Evolutionary conservation across 768 basidiomycete genomes (phyloP), one percentile per base, ranked within the genome.

Genomic region (Xerocomus potaroensis): DNA sequence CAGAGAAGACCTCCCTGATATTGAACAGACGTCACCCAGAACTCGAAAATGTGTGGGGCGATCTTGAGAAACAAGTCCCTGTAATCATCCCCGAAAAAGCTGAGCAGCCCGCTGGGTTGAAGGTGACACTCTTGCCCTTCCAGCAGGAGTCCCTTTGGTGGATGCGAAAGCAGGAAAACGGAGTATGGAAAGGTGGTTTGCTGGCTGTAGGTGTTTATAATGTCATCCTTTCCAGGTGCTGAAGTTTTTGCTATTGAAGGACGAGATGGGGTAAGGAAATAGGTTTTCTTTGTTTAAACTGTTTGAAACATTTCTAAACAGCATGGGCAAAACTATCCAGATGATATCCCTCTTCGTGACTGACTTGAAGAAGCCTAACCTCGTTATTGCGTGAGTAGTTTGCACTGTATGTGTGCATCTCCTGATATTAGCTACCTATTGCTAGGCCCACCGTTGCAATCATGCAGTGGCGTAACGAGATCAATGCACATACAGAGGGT

Each of bases 251-350:
- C 8, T 1, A 2, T 48, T 16, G 15, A 53, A 88, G 86, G 89
- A 92, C 55, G 90, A 92, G 67, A 92, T 92, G 90, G 92, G 91
- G 90, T 83, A 74, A 66, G 77, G 57, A 31, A 22, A 31, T 14
- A 8, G 12, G 10, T 18, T 2, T 35, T 24, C 27, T 46, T 31
- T 24, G 7, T 45, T 9, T 41, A 35, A 42, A 22, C 23, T 43
- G 8, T 30, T 47, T 46, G 38, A 55, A 46, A 41, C 47, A 50
- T 18, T 54, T 52, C 50, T 21, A 7, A 34, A 14, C 53, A 86
- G 87, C 16, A 91, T 93, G 90, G 88, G 87, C 12, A 92, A 93
- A 68, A 99, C 95, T 0, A 98, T 99, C 49, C 96, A 99, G 62
- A 91, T 93, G 54, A 94, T 99, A 41, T 78, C 93, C 1, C 74